These are phyloP conservation scores for Psidium friedrichsthalianum DNA, from an alignment of 345 rosid genomes.

Conservation along the genomic window DNA sequence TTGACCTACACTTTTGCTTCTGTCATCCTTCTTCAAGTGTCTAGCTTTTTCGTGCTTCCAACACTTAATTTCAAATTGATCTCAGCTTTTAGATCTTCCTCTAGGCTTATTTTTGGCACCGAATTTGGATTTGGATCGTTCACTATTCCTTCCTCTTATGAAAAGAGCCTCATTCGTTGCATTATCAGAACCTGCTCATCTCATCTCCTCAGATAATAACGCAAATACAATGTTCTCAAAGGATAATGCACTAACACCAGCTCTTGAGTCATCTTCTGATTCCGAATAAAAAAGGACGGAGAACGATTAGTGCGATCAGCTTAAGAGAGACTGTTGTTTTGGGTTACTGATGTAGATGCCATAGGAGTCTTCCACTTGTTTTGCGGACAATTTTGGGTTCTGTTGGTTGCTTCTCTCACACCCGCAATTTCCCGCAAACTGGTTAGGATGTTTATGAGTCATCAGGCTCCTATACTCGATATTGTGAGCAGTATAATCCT, in stretches of 20 bases:
- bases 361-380: conserved; percentile 2
- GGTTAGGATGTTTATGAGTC: neutral
- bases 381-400: neutral
- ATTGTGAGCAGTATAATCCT: neutral
- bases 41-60: too few species aligned
- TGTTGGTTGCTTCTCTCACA: neutral
- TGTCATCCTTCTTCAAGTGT: too few species aligned
- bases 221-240: too few species aligned
- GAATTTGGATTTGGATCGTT: too few species aligned
- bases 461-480: neutral
- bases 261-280: neutral
- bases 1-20: too few species aligned
- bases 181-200: too few species aligned
- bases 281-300: neutral
- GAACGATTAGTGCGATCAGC: neutral
- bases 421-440: conserved; percentile 1
- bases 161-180: too few species aligned
- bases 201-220: too few species aligned
- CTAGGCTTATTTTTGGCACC: too few species aligned
- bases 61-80: too few species aligned
- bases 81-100: too few species aligned
- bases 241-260: neutral
- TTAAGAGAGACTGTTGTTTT: conserved; percentile 6
- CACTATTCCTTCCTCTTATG: too few species aligned
- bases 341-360: conserved; percentile 13